A percentile compares a stretch with the other conserved stretches of the same genome.
Conservation (phyloP, 371 early-diverging fungal species). For the Mortierella sp. region DNA sequence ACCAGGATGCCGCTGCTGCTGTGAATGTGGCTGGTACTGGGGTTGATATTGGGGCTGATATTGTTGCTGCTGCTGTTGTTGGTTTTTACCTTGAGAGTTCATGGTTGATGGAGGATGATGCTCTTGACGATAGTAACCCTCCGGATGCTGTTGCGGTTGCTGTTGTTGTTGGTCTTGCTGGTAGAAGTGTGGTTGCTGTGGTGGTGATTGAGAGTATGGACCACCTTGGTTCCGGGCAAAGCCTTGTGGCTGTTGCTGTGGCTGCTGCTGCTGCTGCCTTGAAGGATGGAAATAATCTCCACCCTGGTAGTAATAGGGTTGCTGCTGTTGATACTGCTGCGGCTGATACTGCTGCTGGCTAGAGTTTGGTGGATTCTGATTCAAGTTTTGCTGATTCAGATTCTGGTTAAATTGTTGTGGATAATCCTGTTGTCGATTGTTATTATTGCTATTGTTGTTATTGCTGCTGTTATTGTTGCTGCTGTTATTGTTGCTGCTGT, state of each 20-base stretch:
- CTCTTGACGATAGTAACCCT: constrained; percentile 5
- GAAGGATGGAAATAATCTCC: constrained; percentile 6
- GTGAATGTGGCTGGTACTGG: constrained; percentile 4
- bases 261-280: constrained; percentile 19
- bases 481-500: not conserved
- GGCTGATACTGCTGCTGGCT: constrained; percentile 7
- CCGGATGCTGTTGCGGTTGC: constrained; percentile 13
- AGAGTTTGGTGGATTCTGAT: not conserved
- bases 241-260: constrained; percentile 13
- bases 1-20: not conserved
- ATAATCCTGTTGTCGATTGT: constrained; percentile 1
- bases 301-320: constrained; percentile 8
- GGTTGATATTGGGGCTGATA: constrained; percentile 10
- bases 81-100: constrained; percentile 7
- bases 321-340: constrained; percentile 6
- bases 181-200: constrained; percentile 10
- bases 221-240: constrained; percentile 2
- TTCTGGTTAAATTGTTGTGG: constrained; percentile 1
- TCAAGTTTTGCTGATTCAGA: constrained; percentile 5
- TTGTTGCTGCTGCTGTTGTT: constrained; percentile 3
- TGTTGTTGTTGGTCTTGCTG: constrained; percentile 24
- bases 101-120: constrained; percentile 3
- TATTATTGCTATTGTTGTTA: constrained; percentile 4
- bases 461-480: constrained; percentile 1
- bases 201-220: constrained; percentile 1